Conservation (phyloP, 208 protist genomes). For the Phytomonas francai region DNA sequence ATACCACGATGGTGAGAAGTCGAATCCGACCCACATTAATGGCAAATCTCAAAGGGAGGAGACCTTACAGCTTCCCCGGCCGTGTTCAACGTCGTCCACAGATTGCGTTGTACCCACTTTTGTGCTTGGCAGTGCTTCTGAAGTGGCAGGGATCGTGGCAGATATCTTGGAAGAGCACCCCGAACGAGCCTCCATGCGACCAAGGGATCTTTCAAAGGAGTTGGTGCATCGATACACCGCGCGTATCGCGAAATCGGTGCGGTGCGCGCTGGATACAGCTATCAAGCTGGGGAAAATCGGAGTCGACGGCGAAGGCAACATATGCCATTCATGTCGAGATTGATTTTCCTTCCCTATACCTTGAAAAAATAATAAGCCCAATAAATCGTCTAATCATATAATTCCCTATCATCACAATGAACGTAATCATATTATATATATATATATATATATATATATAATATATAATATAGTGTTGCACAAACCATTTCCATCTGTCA, state of each 20-base stretch:
- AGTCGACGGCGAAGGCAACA: conserved; percentile 29
- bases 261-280: conserved; percentile 28
- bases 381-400: background rate
- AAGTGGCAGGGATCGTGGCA: conserved; percentile 40
- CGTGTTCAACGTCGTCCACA: conserved; percentile 25
- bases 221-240: conserved; percentile 50
- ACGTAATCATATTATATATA: conserved; percentile 1
- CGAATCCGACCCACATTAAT: background rate
- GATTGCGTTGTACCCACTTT: conserved; percentile 53
- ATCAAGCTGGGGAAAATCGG: conserved; percentile 28
- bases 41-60: background rate
- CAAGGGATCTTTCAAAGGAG: conserved; percentile 36
- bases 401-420: background rate
- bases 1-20: background rate
- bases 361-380: background rate
- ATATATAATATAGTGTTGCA: conserved; percentile 12
- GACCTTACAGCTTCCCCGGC: conserved; percentile 27
- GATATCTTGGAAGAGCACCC: conserved; percentile 32
- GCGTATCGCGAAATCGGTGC: conserved; percentile 50
- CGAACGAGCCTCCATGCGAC: conserved; percentile 15
- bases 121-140: conserved; percentile 39
- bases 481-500: background rate
- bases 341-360: background rate
- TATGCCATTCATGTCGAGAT: conserved; percentile 3
- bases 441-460: conserved; percentile 19